Evolutionary conservation across 2,329 filamentous ascomycete genomes (phyloP), one percentile per base, ranked within the genome.

Genomic region (Fusarium sp.): DNA sequence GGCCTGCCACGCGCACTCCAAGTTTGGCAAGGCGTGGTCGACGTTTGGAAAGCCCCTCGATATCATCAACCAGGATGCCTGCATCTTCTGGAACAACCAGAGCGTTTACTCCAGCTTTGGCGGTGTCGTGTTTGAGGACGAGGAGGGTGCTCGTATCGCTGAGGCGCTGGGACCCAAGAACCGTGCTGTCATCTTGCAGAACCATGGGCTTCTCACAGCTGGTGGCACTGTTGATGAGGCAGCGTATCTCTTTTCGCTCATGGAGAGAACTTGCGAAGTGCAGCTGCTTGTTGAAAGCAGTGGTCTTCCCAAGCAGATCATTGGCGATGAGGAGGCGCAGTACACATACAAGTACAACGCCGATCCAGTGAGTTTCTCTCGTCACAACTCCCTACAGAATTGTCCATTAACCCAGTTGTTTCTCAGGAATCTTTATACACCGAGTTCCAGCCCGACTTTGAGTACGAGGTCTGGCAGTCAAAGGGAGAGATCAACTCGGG

Each of bases 191-290:
- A 89, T 93, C 33, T 81, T 93, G 31, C 83, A 89, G 59, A 93
- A 93, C 72, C 91, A 93, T 77, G 92, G 92, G 0, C 79, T 93
- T 14, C 78, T 93, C 50, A 92, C 90, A 0, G 89, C 91, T 0
- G 91, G 92, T 1, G 80, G 79, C 1, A 93, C 91, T 0, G 91
- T 93, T 1, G 92, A 93, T 68, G 91, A 93, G 80, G 91, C 92
- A 0, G 90, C 90, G 0, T 93, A 90, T 76, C 79, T 92, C 14
- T 92, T 92, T 77, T 74, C 73, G 2, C 39, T 79, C 24, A 78
- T 83, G 74, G 81, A 83, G 56, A 72, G 80, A 64, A 79, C 77
- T 2, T 83, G 82, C 45, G 77, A 82, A 61, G 77, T 82, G 5
- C 82, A 83, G 71, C 67, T 83, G 9, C 61, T 82, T 60, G 81